Conservation (phyloP, 169 alveolate genomes). For the Cryptosporidium andersoni region DNA sequence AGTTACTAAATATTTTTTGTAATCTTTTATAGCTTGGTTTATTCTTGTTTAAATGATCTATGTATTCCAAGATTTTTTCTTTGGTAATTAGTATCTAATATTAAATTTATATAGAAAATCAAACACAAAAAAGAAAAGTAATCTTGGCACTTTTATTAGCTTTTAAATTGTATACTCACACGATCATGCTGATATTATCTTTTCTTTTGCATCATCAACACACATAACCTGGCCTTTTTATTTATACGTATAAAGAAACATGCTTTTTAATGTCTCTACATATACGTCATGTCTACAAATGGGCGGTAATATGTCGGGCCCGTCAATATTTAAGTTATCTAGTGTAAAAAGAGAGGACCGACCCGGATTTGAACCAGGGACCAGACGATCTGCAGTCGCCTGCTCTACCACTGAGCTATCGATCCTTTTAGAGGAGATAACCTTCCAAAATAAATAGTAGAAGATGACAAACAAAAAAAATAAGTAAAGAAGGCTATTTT, state of each 20-base stretch:
- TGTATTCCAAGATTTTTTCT: no score
- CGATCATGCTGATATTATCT: no score
- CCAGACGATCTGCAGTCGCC: slow-evolving; percentile 75
- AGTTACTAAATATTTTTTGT: slow-evolving; percentile 3
- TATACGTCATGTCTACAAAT: background rate
- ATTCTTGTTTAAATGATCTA: background rate
- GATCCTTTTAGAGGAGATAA: slow-evolving; percentile 12
- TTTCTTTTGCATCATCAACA: no score
- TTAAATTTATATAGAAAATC: no score
- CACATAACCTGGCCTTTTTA: no score
- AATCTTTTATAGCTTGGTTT: background rate
- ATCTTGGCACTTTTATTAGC: no score
- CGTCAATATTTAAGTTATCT: background rate
- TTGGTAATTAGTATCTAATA: no score
- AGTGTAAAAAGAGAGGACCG: slow-evolving; percentile 23
- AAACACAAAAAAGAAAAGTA: no score
- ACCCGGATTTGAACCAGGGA: slow-evolving; percentile 74
- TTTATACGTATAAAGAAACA: no score
- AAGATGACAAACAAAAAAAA: background rate
- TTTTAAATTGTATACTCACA: no score
- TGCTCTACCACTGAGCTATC: slow-evolving; percentile 74
- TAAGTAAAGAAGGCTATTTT: no score
- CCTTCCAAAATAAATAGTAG: background rate
- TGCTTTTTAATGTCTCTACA: no score
- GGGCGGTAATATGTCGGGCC: background rate